Evolutionary conservation across 2,329 filamentous ascomycete species (phyloP).

Genomic region (Pseudogymnoascus sp.): DNA sequence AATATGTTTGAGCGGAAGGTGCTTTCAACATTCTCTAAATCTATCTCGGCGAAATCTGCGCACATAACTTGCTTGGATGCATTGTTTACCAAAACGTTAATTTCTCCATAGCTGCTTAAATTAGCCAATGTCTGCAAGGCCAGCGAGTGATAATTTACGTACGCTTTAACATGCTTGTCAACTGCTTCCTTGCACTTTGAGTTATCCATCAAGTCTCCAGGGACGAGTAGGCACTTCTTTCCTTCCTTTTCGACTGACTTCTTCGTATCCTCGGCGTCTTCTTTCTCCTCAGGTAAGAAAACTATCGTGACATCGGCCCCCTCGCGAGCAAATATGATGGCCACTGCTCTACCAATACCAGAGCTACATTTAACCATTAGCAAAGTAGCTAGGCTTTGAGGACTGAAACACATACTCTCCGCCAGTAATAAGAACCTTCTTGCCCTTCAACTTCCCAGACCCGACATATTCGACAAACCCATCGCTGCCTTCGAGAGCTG

Average conservation of each 20-base stretch:
- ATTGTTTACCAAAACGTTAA: conserved; percentile 10
- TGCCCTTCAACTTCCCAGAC: not conserved
- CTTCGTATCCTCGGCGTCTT: conserved; percentile 67
- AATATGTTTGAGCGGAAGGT: not conserved
- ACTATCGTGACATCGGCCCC: conserved; percentile 51
- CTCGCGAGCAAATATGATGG: conserved; percentile 57
- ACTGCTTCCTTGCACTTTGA: conserved; percentile 5
- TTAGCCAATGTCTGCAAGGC: not conserved
- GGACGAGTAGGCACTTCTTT: not conserved
- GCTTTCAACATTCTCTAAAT: not conserved
- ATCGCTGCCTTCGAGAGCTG: not conserved
- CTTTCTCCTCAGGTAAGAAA: conserved; percentile 54
- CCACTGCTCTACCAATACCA: conserved; percentile 52
- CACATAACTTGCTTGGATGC: conserved; percentile 6
- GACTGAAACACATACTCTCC: conserved; percentile 35
- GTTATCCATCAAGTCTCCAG: not conserved
- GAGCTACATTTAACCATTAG: conserved; percentile 24
- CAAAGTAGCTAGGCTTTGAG: not conserved
- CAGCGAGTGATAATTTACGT: not conserved
- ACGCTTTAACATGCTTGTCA: not conserved
- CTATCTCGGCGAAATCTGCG: not conserved
- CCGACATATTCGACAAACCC: conserved; percentile 1
- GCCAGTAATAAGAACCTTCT: conserved; percentile 50
- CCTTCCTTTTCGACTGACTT: conserved; percentile 59
- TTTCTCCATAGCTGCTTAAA: not conserved